These are phyloP conservation scores for Ceratocystis papillata DNA, from an alignment of 2,329 filamentous ascomycete species.

Conservation along the genomic window DNA sequence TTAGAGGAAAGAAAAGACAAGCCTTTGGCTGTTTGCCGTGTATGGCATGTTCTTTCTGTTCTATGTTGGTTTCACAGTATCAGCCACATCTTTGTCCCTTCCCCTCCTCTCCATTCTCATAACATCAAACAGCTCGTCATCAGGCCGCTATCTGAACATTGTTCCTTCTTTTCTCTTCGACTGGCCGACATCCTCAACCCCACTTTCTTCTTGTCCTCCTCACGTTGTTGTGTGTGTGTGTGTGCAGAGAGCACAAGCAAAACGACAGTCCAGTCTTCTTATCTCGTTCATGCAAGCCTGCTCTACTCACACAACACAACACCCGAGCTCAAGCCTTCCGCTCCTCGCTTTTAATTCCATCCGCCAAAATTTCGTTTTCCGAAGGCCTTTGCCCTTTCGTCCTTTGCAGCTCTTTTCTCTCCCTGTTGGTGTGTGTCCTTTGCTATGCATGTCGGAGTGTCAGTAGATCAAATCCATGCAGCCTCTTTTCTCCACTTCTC, in stretches of 20 bases:
- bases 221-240: neutral
- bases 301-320: neutral
- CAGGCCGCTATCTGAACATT: neutral
- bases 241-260: neutral
- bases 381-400: neutral
- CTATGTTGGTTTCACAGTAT: slow-evolving; percentile 1
- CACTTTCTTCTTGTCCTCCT: neutral
- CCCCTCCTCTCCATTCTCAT: neutral
- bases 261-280: neutral
- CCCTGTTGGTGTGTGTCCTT: neutral
- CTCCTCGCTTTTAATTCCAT: too few species aligned
- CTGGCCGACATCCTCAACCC: neutral
- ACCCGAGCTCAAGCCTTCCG: neutral
- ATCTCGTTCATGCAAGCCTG: slow-evolving; percentile 11
- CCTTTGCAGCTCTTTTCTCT: neutral
- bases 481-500: slow-evolving; percentile 12
- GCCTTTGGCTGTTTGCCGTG: neutral
- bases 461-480: slow-evolving; percentile 2
- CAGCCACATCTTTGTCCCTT: neutral
- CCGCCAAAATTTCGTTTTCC: too few species aligned
- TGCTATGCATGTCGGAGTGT: slow-evolving; percentile 15
- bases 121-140: neutral
- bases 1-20: neutral
- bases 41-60: neutral
- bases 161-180: neutral